Conservation (phyloP, 768 basidiomycete species). For the Mycena epipterygia region DNA sequence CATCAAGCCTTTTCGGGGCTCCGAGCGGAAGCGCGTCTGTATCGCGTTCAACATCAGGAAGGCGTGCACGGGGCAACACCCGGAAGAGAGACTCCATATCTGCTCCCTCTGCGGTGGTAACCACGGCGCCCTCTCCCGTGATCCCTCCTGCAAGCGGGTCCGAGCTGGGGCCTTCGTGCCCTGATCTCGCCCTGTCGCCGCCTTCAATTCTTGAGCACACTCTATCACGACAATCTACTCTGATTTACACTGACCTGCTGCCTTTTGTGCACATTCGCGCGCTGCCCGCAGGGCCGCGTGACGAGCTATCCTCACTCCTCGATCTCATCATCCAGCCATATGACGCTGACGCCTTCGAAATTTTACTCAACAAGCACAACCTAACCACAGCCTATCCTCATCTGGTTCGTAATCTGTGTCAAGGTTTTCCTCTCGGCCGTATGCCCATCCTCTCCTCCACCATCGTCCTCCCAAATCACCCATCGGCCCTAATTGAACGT, state of each 20-base stretch:
- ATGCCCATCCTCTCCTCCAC: conserved; percentile 36
- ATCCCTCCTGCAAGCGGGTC: conserved; percentile 19
- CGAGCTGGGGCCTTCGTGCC: conserved; percentile 11
- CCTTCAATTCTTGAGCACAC: background rate
- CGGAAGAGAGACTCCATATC: conserved; percentile 28
- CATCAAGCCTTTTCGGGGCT: background rate
- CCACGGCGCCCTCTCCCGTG: conserved; percentile 31
- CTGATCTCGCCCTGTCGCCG: background rate
- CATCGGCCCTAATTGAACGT: conserved; percentile 17
- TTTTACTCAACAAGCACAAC: conserved; percentile 37
- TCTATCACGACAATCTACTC: background rate
- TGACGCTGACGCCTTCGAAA: conserved; percentile 41
- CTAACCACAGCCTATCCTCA: conserved; percentile 43
- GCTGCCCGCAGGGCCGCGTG: background rate
- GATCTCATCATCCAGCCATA: conserved; percentile 47
- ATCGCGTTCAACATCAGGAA: conserved; percentile 30
- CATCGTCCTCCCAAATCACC: conserved; percentile 28
- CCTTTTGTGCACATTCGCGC: background rate
- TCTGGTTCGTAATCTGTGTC: conserved; percentile 43
- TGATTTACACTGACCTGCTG: background rate
- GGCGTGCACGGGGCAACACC: background rate
- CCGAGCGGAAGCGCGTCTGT: conserved; percentile 5
- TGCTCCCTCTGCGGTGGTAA: conserved; percentile 39
- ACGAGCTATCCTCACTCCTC: conserved; percentile 28
- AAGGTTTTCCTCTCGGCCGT: conserved; percentile 49